A percentile compares a stretch with the other conserved stretches of the same genome.
These are phyloP conservation scores for Chiua virens DNA, from an alignment of 768 basidiomycete species.

Conservation along the genomic window DNA sequence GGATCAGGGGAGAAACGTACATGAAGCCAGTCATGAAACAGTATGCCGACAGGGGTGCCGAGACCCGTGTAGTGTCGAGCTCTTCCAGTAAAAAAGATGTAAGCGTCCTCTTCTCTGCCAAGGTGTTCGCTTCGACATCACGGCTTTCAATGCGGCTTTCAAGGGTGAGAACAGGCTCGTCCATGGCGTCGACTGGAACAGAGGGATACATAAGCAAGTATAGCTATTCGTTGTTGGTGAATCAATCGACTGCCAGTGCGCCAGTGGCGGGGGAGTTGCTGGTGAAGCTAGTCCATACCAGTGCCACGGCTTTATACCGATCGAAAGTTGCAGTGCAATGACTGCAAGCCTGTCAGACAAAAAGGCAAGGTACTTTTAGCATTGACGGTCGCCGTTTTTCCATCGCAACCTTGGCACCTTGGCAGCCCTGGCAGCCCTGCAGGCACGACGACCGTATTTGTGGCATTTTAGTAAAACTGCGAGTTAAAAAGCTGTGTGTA, in stretches of 20 bases:
- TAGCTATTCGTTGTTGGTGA: too few relatives aligned
- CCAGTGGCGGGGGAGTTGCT: too few relatives aligned
- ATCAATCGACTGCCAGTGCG: too few relatives aligned
- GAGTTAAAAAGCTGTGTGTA: too few relatives aligned
- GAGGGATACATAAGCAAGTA: too few relatives aligned
- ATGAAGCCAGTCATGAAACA: slow-evolving; percentile 83
- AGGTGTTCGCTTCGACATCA: slow-evolving; percentile 18
- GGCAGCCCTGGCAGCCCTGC: too few relatives aligned
- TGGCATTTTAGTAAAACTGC: too few relatives aligned
- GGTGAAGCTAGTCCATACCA: neutral
- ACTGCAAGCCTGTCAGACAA: neutral
- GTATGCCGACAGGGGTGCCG: slow-evolving; percentile 58
- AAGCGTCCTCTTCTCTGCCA: slow-evolving; percentile 7
- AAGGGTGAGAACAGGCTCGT: neutral
- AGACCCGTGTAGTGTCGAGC: slow-evolving; percentile 32
- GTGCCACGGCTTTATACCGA: slow-evolving; percentile 10
- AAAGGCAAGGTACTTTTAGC: too few relatives aligned
- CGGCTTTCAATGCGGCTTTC: neutral
- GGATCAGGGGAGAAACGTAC: slow-evolving; percentile 40
- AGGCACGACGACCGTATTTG: too few relatives aligned
- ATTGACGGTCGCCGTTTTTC: slow-evolving; percentile 7
- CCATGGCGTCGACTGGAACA: too few relatives aligned
- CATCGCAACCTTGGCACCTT: too few relatives aligned
- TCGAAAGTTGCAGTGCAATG: slow-evolving; percentile 5
- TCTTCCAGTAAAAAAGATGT: slow-evolving; percentile 20